Evolutionary conservation across 257 asterid species (phyloP), one percentile per base, ranked within the genome.

Genomic region (Nicotiana undulata): DNA sequence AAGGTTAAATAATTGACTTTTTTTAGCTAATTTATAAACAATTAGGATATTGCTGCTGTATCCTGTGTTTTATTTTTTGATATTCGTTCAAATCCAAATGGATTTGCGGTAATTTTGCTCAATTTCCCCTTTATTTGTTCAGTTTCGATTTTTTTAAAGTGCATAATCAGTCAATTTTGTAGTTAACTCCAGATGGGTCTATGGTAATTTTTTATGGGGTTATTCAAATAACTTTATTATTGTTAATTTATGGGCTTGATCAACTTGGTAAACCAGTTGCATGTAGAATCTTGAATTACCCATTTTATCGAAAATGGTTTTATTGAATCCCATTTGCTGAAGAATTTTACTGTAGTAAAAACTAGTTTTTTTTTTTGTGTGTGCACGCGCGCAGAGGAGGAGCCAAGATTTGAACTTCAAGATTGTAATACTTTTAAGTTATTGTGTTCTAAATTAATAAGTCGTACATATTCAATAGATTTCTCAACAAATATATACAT

Each of bases 1-100:
- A 89, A 89, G 93, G 98, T 93, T 20, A 15, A 40, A 68, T 40
- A 40, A 70, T 15, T 13, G 16, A n/a, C 5, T 31, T 75, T 4
- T 34, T 28, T 2, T 32, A 70, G 34, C 53, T 40, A 40, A 40
- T 40, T 40, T 40, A 40, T 40, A n/a, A n/a, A 20, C 4, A n/a
- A 68, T 11, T 10, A 40, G 56, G 58, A 70, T 70, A 44, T 70
- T 70, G 59, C 13, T 44, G 22, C 20, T 44, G 20, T 70, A 12
- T 12, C 8, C 49, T 44, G 22, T 66, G 52, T 16, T 55, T 17
- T 6, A 40, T 16, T 55, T 6, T 55, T 6, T n/a, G 63, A n/a
- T n/a, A 56, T 56, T 56, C 9, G 55, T 67, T 4, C 7, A 68
- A 68, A 37, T 40, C 76, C 55, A 37, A 40, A 40, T 68, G 76